Evolutionary conservation across 805 yeast species (phyloP).

Genomic region (Starmerella stellata): DNA sequence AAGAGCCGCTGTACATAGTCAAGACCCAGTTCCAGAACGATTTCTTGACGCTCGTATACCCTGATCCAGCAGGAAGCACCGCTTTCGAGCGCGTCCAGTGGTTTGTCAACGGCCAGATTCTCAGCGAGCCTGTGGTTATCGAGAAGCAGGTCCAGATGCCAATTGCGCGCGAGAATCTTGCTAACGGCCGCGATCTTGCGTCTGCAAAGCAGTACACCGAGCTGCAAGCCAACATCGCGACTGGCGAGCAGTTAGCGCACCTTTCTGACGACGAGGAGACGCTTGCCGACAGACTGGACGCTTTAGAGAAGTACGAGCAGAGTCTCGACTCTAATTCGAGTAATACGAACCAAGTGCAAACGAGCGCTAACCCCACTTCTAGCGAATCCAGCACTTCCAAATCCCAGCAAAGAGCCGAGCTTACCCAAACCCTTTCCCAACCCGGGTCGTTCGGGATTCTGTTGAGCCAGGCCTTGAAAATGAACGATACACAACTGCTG

Average conservation of each 20-base stretch:
- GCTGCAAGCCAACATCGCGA: slow-evolving; percentile 20
- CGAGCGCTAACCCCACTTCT: slow-evolving; percentile 3
- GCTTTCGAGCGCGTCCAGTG: slow-evolving; percentile 21
- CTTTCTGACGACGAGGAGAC: slow-evolving; percentile 25
- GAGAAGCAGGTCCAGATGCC: slow-evolving; percentile 15
- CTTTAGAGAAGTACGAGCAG: slow-evolving; percentile 19
- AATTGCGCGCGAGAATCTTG: slow-evolving; percentile 14
- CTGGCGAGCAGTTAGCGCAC: slow-evolving; percentile 23
- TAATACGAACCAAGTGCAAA: slow-evolving; percentile 3
- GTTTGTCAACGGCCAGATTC: slow-evolving; percentile 20
- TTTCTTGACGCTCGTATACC: slow-evolving; percentile 16
- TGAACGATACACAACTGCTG: slow-evolving; percentile 68
- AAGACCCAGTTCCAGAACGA: slow-evolving; percentile 12
- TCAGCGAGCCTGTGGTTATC: slow-evolving; percentile 2
- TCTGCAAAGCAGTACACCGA: slow-evolving; percentile 26
- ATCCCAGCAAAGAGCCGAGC: slow-evolving; percentile 4
- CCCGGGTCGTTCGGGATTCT: slow-evolving; percentile 69
- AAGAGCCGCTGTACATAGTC: slow-evolving; percentile 2
- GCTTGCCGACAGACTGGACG: slow-evolving; percentile 27
- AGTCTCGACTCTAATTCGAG: no score
- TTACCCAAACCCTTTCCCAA: slow-evolving; percentile 30
- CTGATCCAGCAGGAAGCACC: slow-evolving; percentile 22
- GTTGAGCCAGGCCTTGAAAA: slow-evolving; percentile 71
- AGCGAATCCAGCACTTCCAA: slow-evolving; percentile 19
- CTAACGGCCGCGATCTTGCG: slow-evolving; percentile 28